Evolutionary conservation across 352 stramenopile genomes (phyloP).

Genomic region (Phytophthora brassicae): DNA sequence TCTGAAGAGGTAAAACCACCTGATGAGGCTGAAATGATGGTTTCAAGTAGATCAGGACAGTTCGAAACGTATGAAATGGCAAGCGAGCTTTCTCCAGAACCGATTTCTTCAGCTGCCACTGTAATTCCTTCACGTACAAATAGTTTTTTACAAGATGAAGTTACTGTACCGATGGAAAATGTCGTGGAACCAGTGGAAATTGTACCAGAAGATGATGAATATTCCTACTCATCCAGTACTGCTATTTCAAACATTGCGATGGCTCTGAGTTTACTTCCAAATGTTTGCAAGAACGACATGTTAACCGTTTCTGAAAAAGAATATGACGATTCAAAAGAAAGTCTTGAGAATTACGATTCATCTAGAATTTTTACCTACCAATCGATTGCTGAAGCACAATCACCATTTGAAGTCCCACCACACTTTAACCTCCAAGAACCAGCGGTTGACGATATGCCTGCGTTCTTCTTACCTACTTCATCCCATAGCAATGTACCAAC

Average conservation of each 20-base stretch:
- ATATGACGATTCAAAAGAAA: neutral
- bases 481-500: neutral
- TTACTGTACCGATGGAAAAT: conserved; percentile 1
- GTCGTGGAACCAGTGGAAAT: conserved; percentile 2
- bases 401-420: neutral
- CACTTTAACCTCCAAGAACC: neutral
- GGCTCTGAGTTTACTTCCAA: conserved; percentile 32
- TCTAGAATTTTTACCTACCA: conserved; percentile 7
- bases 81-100: neutral
- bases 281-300: conserved; percentile 9
- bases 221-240: conserved; percentile 26
- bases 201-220: conserved; percentile 24
- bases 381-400: conserved; percentile 4
- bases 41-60: neutral
- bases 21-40: neutral
- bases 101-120: neutral
- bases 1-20: conserved; percentile 4
- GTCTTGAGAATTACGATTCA: neutral
- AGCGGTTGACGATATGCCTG: neutral
- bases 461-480: neutral
- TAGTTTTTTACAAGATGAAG: neutral
- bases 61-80: neutral
- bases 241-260: conserved; percentile 29
- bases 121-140: neutral
- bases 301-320: conserved; percentile 2